Conservation (phyloP, 192 early-diverging fungal genomes). For the Coemansia sp. region DNA sequence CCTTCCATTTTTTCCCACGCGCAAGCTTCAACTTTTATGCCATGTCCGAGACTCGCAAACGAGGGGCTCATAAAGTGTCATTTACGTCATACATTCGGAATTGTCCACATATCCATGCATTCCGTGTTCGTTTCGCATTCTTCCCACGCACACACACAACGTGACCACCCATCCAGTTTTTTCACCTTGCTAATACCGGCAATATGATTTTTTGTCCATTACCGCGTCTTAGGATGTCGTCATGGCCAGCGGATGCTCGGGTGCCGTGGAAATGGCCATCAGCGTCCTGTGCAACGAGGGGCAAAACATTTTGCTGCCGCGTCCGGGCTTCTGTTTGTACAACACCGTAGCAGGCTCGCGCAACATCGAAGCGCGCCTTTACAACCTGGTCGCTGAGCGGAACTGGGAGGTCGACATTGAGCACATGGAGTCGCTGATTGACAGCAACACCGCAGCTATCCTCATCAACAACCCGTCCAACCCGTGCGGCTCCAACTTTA, state of each 20-base stretch:
- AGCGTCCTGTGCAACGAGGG: conserved; percentile 73
- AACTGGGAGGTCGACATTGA: conserved; percentile 85
- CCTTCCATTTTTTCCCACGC: neutral
- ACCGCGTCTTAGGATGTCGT: conserved; percentile 78
- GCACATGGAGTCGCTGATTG: conserved; percentile 77
- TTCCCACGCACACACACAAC: neutral
- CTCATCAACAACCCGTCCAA: conserved; percentile 92
- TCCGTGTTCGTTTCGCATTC: neutral
- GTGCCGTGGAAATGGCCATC: conserved; percentile 70
- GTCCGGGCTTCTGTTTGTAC: conserved; percentile 86
- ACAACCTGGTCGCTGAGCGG: conserved; percentile 72
- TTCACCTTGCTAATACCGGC: neutral
- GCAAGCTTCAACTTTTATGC: neutral
- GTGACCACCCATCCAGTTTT: too few relatives aligned
- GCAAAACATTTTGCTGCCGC: conserved; percentile 82
- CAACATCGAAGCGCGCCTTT: conserved; percentile 76
- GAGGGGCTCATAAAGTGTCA: too few relatives aligned
- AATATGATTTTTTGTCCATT: neutral
- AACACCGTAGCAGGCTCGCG: conserved; percentile 74
- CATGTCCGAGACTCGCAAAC: neutral
- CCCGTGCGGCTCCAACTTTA: conserved; percentile 88
- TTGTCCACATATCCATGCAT: neutral
- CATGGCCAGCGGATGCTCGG: conserved; percentile 77
- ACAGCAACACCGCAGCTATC: conserved; percentile 75
- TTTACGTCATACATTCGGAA: neutral